Evolutionary conservation across 192 early-diverging fungal genomes (phyloP), one percentile per base, ranked within the genome.

Genomic region (Umbelopsis vinacea): DNA sequence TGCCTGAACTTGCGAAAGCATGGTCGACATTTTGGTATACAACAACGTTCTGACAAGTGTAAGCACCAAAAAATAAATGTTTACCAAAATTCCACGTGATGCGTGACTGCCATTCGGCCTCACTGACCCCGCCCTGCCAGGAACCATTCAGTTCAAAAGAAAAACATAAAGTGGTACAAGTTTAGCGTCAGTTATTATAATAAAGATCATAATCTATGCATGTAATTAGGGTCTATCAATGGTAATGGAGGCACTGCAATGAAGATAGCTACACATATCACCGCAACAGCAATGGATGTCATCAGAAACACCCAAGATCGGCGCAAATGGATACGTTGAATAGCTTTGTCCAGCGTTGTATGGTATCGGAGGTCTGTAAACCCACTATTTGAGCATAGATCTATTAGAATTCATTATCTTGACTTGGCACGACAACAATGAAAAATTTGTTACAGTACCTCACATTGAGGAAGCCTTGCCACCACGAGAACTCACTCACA

Each of bases 401-500:
- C 7, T 17, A 15, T 63, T 37, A 37, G 17, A 14, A 37, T 17
- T 6, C 3, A 10, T 1, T 8, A 63, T 0, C 0, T 4, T 17
- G 7, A 29, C 29, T 29, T 33, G 12, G 17, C n/a, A 5, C 3
- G 5, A 17, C 2, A 35, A 17, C 14, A 17, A 12, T 23, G 6
- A 14, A 29, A 19, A 33, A 33, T 19, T 5, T 15, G 12, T 21
- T 46, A 48, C 19, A 38, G 26, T 72, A 82, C 81, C 75, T 74
- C 46, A 72, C 73, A 26, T 76, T 74, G 29, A 75, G 66, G 6
- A 77, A 24, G 22, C 63, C 76, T 37, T 77, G 66, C 52, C 74
- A 74, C 66, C 80, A 81, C 6, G 72, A 66, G 55, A 84, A 84
- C 3, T 81, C 70, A 43, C 70, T 79, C 9, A 74, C 67, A 67